These are phyloP conservation scores for Eucalyptus shirleyi DNA, from an alignment of 345 rosid genomes.

Conservation along the genomic window DNA sequence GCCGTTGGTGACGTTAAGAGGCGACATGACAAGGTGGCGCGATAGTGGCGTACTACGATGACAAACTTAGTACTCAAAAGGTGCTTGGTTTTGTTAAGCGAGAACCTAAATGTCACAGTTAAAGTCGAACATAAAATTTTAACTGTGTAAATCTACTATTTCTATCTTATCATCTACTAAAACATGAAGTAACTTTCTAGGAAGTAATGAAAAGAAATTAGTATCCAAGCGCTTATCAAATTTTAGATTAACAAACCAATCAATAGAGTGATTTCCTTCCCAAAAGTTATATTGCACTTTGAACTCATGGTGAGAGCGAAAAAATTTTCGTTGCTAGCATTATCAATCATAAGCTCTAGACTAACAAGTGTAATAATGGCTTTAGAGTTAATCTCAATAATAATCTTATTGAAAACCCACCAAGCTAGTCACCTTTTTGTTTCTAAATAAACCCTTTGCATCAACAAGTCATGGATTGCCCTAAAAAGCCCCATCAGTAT, in stretches of 20 bases:
- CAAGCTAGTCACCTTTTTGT: background rate
- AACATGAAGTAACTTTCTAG: background rate
- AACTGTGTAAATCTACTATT: background rate
- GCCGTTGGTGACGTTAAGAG: no score
- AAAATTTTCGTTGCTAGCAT: no score
- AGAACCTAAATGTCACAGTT: background rate
- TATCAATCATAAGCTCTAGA: no score
- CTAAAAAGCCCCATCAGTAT: background rate
- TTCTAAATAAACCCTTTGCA: no score
- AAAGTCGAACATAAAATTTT: background rate
- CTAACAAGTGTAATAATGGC: no score
- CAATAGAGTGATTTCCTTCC: fast-evolving
- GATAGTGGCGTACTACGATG: background rate
- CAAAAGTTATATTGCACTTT: no score
- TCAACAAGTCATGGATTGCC: background rate
- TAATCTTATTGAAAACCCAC: background rate
- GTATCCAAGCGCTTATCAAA: background rate
- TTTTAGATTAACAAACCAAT: no score
- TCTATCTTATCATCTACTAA: background rate
- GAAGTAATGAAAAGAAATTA: background rate
- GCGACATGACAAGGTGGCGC: no score
- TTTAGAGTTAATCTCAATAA: no score
- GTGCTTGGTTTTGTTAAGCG: background rate
- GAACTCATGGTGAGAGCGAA: no score
- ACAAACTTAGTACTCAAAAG: background rate